phyloP scores from a whole-genome alignment of 1,284 basidiomycete species.

The Leccinum griseonigrum region DNA sequence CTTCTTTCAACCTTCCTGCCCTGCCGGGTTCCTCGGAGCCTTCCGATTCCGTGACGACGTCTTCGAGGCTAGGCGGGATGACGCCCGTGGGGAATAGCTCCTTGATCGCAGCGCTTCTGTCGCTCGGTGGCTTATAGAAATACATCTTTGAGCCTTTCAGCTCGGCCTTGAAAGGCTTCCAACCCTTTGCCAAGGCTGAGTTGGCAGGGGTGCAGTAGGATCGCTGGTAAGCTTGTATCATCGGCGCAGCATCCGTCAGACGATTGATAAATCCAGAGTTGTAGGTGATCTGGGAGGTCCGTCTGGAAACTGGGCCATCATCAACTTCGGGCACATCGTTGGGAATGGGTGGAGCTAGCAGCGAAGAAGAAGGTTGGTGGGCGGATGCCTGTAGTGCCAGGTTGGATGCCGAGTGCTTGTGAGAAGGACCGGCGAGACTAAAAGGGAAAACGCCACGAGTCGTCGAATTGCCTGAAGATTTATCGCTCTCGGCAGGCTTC shows the following conservation, averaged over 20 bases:
- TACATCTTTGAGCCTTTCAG: conserved; percentile 79
- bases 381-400: conserved; percentile 14
- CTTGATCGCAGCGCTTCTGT: conserved; percentile 59
- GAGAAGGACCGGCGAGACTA: conserved; percentile 28
- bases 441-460: conserved; percentile 36
- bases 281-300: conserved; percentile 75
- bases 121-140: conserved; percentile 78
- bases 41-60: conserved; percentile 30
- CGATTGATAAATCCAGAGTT: conserved; percentile 74
- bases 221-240: conserved; percentile 33
- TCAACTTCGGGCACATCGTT: conserved; percentile 28
- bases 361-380: conserved; percentile 32
- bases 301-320: conserved; percentile 40
- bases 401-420: conserved; percentile 28
- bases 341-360: conserved; percentile 52
- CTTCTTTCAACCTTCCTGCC: conserved; percentile 35
- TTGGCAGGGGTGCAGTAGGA: conserved; percentile 29
- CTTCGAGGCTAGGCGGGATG: conserved; percentile 51
- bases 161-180: conserved; percentile 82
- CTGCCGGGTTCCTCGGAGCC: conserved; percentile 26
- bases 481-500: conserved; percentile 31
- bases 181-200: conserved; percentile 53
- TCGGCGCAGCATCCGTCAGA: conserved; percentile 48
- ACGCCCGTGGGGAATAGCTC: conserved; percentile 69
- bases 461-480: conserved; percentile 11